phyloP scores from a whole-genome alignment of 495 filamentous ascomycete species.

The Filosporella fistucella region DNA sequence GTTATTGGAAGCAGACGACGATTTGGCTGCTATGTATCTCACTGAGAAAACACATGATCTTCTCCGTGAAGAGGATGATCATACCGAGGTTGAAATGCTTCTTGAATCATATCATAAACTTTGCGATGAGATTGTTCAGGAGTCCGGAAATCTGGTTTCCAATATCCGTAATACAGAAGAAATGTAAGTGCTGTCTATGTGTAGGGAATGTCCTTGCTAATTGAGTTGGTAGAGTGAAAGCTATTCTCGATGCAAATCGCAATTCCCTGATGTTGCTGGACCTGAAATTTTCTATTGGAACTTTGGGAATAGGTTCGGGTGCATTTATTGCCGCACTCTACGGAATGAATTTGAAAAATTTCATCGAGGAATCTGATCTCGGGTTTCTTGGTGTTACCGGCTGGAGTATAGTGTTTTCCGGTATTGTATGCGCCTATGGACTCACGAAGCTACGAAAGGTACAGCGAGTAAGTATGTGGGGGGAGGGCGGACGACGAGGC shows the following conservation, averaged over 20 bases:
- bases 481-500: constrained; percentile 19
- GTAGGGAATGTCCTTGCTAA: constrained; percentile 2
- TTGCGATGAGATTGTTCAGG: constrained; percentile 95
- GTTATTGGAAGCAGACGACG: constrained; percentile 94
- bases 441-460: constrained; percentile 78
- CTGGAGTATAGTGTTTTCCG: constrained; percentile 66
- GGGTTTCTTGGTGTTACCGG: constrained; percentile 75
- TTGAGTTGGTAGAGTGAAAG: constrained; percentile 65
- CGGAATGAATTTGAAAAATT: constrained; percentile 99
- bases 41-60: constrained; percentile 77
- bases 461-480: constrained; percentile 84
- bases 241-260: constrained; percentile 95
- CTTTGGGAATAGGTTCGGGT: constrained; percentile 84
- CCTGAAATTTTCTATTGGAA: constrained; percentile 93
- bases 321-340: constrained; percentile 96
- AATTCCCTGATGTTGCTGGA: constrained; percentile 98
- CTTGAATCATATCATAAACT: constrained; percentile 97
- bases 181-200: constrained; percentile 57
- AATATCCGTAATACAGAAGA: constrained; percentile 97
- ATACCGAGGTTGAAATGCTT: constrained; percentile 95
- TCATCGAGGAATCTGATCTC: constrained; percentile 91
- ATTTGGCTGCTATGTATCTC: constrained; percentile 91
- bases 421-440: constrained; percentile 73
- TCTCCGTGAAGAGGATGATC: constrained; percentile 75
- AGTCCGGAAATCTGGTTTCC: constrained; percentile 86